A percentile compares a stretch with the other conserved stretches of the same genome.
Evolutionary conservation across 1,139 yeast genomes (phyloP).

Genomic region (Candida dubliniensis): DNA sequence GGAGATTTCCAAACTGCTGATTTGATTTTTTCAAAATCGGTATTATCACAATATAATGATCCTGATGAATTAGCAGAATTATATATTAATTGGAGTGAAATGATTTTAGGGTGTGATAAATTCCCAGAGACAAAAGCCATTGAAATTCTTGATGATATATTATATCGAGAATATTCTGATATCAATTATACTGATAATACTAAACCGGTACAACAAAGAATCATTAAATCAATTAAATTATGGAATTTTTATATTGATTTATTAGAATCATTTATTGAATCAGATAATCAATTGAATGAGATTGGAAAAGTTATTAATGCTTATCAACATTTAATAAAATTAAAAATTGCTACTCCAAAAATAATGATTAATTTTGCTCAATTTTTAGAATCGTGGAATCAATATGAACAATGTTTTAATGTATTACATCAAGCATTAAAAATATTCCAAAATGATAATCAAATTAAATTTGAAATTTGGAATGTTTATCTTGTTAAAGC

Average conservation of each 20-base stretch:
- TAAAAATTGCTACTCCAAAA: slow-evolving; percentile 70
- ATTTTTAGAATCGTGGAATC: slow-evolving; percentile 52
- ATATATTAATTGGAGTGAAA: slow-evolving; percentile 74
- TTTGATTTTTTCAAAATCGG: slow-evolving; percentile 61
- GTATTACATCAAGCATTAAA: slow-evolving; percentile 69
- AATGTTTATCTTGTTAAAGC: slow-evolving; percentile 61
- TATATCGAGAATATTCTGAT: slow-evolving; percentile 27
- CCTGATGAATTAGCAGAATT: slow-evolving; percentile 66
- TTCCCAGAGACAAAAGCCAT: slow-evolving; percentile 50
- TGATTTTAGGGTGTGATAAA: slow-evolving; percentile 53
- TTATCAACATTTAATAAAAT: slow-evolving; percentile 59
- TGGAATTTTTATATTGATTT: slow-evolving; percentile 80
- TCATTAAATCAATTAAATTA: slow-evolving; percentile 59
- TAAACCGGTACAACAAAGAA: slow-evolving; percentile 55
- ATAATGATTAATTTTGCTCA: slow-evolving; percentile 66
- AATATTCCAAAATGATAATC: slow-evolving; percentile 55
- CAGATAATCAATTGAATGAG: slow-evolving; percentile 16
- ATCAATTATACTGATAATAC: slow-evolving; percentile 41
- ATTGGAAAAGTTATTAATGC: slow-evolving; percentile 31
- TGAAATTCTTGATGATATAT: slow-evolving; percentile 51
- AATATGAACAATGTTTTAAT: slow-evolving; percentile 54
- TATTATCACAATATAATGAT: slow-evolving; percentile 66
- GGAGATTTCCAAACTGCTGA: slow-evolving; percentile 63
- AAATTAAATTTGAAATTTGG: slow-evolving; percentile 69
- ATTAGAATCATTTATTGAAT: slow-evolving; percentile 59